Evolutionary conservation across 768 basidiomycete species (phyloP).

Genomic region (Mycena sanguinolenta): DNA sequence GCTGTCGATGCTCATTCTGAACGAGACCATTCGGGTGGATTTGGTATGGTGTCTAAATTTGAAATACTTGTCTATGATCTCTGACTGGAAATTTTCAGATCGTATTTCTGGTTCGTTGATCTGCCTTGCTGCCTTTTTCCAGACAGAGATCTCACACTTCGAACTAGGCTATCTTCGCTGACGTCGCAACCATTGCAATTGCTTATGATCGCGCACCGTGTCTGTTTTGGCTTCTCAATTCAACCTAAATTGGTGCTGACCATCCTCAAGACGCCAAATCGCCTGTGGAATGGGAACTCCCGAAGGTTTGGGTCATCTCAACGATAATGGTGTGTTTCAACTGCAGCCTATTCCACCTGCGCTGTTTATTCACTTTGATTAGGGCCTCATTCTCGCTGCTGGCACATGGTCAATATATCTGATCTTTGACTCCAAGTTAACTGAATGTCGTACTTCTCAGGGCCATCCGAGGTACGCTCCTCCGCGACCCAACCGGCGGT

Average conservation of each 20-base stretch:
- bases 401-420: slow-evolving; percentile 48
- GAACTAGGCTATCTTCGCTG: slow-evolving; percentile 25
- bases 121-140: background rate
- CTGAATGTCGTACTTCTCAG: slow-evolving; percentile 24
- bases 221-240: slow-evolving; percentile 18
- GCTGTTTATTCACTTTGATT: background rate
- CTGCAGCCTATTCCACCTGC: background rate
- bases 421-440: background rate
- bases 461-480: slow-evolving; percentile 59
- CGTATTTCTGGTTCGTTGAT: slow-evolving; percentile 24
- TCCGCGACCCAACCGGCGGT: slow-evolving; percentile 47
- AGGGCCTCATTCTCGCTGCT: slow-evolving; percentile 51
- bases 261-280: slow-evolving; percentile 31
- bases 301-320: slow-evolving; percentile 62
- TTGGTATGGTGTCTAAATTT: slow-evolving; percentile 58
- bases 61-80: slow-evolving; percentile 53
- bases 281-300: slow-evolving; percentile 65
- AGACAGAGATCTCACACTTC: background rate
- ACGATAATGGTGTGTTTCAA: slow-evolving; percentile 47
- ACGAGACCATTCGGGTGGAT: slow-evolving; percentile 63
- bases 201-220: slow-evolving; percentile 60
- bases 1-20: slow-evolving; percentile 58
- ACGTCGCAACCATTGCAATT: slow-evolving; percentile 62
- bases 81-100: slow-evolving; percentile 3
- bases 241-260: background rate